These are phyloP conservation scores for Penicillium verhagenii DNA, from an alignment of 495 filamentous ascomycete species.

Conservation along the genomic window DNA sequence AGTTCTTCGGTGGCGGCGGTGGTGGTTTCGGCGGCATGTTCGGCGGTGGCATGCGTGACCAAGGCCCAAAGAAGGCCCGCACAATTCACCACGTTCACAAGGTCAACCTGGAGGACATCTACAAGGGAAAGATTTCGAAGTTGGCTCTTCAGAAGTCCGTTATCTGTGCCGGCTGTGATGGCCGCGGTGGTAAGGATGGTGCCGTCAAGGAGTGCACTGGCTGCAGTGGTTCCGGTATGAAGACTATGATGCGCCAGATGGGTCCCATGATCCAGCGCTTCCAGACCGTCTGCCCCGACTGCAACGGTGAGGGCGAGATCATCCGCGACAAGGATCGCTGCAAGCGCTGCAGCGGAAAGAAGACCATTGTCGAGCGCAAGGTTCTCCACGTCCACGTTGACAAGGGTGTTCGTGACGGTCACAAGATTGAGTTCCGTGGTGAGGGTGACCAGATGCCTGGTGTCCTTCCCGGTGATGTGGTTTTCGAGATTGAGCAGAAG, in stretches of 20 bases:
- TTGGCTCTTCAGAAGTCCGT: constrained; percentile 95
- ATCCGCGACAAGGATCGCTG: constrained; percentile 95
- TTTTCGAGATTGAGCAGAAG: constrained; percentile 98
- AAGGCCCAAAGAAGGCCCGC: constrained; percentile 88
- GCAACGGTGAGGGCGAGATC: constrained; percentile 93
- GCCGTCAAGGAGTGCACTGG: constrained; percentile 87
- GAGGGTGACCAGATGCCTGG: constrained; percentile 97
- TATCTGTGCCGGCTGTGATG: constrained; percentile 93
- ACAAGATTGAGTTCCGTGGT: constrained; percentile 93
- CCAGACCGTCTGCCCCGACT: constrained; percentile 98
- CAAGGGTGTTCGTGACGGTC: constrained; percentile 85
- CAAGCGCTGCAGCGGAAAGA: constrained; percentile 93
- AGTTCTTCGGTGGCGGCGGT: constrained; percentile 93
- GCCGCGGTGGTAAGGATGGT: constrained; percentile 95
- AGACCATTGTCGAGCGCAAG: constrained; percentile 95
- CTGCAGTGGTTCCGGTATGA: constrained; percentile 94
- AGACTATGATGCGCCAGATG: constrained; percentile 99
- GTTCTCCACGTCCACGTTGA: constrained; percentile 98
- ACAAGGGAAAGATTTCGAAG: constrained; percentile 96
- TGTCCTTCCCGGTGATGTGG: constrained; percentile 87
- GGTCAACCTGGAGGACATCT: constrained; percentile 96
- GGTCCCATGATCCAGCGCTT: constrained; percentile 99
- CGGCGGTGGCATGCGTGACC: constrained; percentile 77
- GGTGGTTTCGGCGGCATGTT: constrained; percentile 79
- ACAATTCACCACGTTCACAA: constrained; percentile 98